phyloP scores from a whole-genome alignment of 306 rosid genomes.

The Ormosia semicastrata region DNA sequence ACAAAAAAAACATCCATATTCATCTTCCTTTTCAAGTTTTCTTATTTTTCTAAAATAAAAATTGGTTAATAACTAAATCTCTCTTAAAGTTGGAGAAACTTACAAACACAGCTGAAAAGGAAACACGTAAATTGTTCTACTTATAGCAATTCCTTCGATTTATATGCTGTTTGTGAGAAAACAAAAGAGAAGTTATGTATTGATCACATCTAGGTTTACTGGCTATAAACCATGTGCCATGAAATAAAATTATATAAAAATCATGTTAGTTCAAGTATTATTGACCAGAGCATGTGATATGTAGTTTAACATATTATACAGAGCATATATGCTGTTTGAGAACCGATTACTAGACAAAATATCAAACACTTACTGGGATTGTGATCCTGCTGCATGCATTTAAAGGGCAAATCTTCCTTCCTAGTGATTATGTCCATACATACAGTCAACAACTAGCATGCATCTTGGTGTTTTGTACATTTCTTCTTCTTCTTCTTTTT shows the following conservation, averaged over 20 bases:
- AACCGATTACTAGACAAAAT: constrained; percentile 26
- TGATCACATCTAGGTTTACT: constrained; percentile 16
- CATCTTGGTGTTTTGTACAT: not conserved
- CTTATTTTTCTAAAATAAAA: no score
- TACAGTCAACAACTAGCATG: not conserved
- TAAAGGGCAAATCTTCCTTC: constrained; percentile 24
- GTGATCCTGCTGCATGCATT: not conserved
- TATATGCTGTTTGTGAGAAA: not conserved
- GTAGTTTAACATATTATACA: constrained; percentile 1
- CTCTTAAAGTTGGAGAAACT: not conserved
- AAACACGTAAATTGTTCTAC: not conserved
- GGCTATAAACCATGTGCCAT: constrained; percentile 19
- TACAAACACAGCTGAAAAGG: not conserved
- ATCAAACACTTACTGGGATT: not conserved
- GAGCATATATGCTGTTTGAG: constrained; percentile 26
- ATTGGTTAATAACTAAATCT: not conserved
- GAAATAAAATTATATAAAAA: constrained; percentile 6
- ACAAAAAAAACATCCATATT: not conserved
- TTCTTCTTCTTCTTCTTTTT: not conserved
- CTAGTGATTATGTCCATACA: constrained; percentile 3
- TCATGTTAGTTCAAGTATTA: not conserved
- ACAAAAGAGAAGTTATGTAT: not conserved
- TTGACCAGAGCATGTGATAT: not conserved
- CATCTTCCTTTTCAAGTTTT: not conserved
- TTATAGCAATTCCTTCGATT: not conserved